These are phyloP conservation scores for Saturnispora silvae DNA, from an alignment of 805 yeast genomes.

Conservation along the genomic window DNA sequence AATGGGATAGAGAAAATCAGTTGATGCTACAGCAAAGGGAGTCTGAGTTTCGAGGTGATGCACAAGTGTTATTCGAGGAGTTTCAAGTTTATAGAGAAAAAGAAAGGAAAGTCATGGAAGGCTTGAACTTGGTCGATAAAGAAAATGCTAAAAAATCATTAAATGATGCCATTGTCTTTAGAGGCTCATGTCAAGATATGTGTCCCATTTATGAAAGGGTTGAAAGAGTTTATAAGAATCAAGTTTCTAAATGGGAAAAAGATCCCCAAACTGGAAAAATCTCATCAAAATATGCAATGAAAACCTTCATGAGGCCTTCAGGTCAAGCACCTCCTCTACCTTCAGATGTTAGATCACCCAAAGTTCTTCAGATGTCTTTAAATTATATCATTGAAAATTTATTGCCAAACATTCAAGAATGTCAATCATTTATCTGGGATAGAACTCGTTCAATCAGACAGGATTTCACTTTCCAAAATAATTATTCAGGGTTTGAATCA, in stretches of 20 bases:
- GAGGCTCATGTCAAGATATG: conserved; percentile 88
- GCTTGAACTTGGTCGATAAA: conserved; percentile 72
- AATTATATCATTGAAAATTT: conserved; percentile 59
- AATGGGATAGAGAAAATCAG: conserved; percentile 77
- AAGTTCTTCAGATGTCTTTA: conserved; percentile 52
- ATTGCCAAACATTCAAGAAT: conserved; percentile 60
- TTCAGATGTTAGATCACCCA: conserved; percentile 94
- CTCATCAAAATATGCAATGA: conserved; percentile 54
- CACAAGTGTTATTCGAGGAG: conserved; percentile 64
- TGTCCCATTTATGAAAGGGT: conserved; percentile 91
- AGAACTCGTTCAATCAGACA: conserved; percentile 93
- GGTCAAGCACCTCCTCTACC: conserved; percentile 98
- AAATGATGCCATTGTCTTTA: conserved; percentile 79
- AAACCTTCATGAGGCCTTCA: conserved; percentile 93
- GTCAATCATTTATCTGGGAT: conserved; percentile 93
- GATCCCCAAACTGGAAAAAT: conserved; percentile 52
- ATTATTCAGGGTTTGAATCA: conserved; percentile 88
- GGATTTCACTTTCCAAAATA: conserved; percentile 93
- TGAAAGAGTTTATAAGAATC: conserved; percentile 77
- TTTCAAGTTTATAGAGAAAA: conserved; percentile 61
- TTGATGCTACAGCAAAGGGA: conserved; percentile 45
- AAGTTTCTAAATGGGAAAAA: conserved; percentile 68
- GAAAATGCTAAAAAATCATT: conserved; percentile 74
- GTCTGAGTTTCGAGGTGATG: conserved; percentile 33
- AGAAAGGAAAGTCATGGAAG: conserved; percentile 74